Evolutionary conservation across 768 basidiomycete genomes (phyloP).

Genomic region (Cystoderma amianthinum): DNA sequence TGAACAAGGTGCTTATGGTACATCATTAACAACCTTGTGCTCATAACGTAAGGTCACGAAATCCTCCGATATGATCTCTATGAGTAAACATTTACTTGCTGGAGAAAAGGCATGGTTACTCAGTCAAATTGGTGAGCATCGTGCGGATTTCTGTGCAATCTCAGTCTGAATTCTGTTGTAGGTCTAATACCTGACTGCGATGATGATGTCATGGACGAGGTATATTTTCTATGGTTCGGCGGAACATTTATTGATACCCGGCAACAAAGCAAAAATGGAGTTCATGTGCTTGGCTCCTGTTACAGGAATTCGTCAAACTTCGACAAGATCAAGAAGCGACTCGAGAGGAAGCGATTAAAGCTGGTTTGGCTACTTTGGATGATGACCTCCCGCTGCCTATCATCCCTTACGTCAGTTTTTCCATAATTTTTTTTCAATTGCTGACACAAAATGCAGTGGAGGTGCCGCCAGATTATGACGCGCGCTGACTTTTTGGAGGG

Average conservation of each 20-base stretch:
- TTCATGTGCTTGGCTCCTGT: slow-evolving; percentile 74
- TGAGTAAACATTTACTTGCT: slow-evolving; percentile 59
- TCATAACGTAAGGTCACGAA: too few relatives aligned
- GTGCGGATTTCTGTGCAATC: not conserved
- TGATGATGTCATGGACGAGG: slow-evolving; percentile 88
- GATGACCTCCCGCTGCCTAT: slow-evolving; percentile 49
- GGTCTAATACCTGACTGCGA: slow-evolving; percentile 75
- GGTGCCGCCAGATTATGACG: slow-evolving; percentile 78
- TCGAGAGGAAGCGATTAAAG: slow-evolving; percentile 29
- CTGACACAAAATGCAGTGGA: slow-evolving; percentile 33
- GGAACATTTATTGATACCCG: not conserved
- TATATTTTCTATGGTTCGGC: slow-evolving; percentile 18
- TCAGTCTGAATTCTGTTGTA: slow-evolving; percentile 9
- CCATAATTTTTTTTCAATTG: not conserved
- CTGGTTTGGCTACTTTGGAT: too few relatives aligned
- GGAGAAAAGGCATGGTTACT: slow-evolving; percentile 77
- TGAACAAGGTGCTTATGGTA: too few relatives aligned
- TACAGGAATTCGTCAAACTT: slow-evolving; percentile 65
- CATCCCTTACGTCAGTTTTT: slow-evolving; percentile 50
- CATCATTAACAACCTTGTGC: too few relatives aligned
- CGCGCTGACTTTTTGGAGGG: slow-evolving; percentile 78
- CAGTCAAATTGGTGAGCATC: slow-evolving; percentile 59
- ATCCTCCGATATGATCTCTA: slow-evolving; percentile 50
- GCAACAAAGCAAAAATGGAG: slow-evolving; percentile 66
- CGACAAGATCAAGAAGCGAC: slow-evolving; percentile 42